Evolutionary conservation across 169 alveolate genomes (phyloP).

Genomic region (Plasmodium knowlesi): DNA sequence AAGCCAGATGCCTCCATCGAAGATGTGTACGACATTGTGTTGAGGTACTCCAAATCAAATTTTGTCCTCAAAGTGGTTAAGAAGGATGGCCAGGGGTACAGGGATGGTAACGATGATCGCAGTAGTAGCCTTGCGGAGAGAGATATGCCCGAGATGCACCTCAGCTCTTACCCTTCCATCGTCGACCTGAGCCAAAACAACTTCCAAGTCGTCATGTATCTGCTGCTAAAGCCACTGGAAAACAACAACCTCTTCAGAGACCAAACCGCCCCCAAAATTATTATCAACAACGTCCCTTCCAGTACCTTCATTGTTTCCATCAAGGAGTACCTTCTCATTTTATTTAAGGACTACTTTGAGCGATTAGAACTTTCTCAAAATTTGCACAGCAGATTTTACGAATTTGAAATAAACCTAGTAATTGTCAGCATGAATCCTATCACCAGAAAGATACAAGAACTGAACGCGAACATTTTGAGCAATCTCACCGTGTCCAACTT

Average conservation of each 20-base stretch:
- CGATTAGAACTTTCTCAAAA: not conserved
- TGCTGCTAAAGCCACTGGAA: not conserved
- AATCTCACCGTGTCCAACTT: conserved; percentile 51
- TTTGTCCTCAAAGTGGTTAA: conserved; percentile 19
- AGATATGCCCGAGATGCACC: conserved; percentile 36
- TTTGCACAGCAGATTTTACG: conserved; percentile 10
- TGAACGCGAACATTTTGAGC: conserved; percentile 8
- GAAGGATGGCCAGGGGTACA: not conserved
- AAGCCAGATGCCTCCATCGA: conserved; percentile 1
- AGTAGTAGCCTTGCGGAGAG: not conserved
- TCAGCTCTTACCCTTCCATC: conserved; percentile 32
- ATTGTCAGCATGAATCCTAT: conserved; percentile 11
- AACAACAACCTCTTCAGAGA: conserved; percentile 6
- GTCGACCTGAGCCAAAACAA: conserved; percentile 65
- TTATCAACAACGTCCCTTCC: conserved; percentile 58
- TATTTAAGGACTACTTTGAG: conserved; percentile 16
- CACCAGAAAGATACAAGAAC: conserved; percentile 14
- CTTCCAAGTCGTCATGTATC: conserved; percentile 51
- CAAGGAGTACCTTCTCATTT: not conserved
- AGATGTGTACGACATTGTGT: conserved; percentile 15
- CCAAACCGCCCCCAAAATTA: conserved; percentile 5
- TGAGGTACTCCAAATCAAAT: conserved; percentile 20
- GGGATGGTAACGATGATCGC: not conserved
- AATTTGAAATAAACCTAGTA: conserved; percentile 34
- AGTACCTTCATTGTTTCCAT: conserved; percentile 20